Evolutionary conservation across 495 filamentous ascomycete genomes (phyloP).

Genomic region (Lasiosphaeria hispida): DNA sequence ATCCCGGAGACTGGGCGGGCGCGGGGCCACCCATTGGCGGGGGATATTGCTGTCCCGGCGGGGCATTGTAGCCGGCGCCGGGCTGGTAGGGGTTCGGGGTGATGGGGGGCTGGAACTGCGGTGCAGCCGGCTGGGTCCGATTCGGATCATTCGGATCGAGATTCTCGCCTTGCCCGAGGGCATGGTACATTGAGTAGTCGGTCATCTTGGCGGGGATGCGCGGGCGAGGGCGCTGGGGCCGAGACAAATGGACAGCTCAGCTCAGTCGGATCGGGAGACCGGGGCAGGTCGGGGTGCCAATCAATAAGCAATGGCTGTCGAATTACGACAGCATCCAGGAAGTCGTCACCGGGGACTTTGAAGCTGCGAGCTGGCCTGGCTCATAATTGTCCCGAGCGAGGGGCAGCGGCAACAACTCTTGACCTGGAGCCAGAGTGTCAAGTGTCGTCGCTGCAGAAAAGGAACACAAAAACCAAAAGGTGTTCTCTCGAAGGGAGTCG

Average conservation of each 20-base stretch:
- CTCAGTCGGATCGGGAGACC: too few species aligned
- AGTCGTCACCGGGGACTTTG: constrained; percentile 21
- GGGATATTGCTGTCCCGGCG: constrained; percentile 20
- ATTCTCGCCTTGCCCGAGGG: constrained; percentile 61
- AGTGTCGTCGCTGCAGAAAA: background rate
- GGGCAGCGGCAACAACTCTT: too few species aligned
- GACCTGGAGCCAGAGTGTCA: too few species aligned
- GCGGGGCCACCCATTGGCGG: constrained; percentile 33
- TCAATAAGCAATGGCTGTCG: background rate
- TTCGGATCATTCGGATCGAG: constrained; percentile 63
- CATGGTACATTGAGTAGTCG: constrained; percentile 75
- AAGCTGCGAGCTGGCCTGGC: constrained; percentile 6
- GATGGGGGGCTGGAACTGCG: constrained; percentile 53
- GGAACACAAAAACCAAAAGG: background rate
- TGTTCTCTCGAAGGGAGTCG: background rate
- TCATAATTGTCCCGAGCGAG: constrained; percentile 13
- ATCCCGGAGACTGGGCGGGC: constrained; percentile 32
- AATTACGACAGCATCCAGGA: background rate
- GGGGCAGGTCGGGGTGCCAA: too few species aligned
- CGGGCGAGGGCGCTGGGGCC: background rate
- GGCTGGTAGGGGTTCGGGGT: constrained; percentile 61
- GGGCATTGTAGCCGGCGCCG: constrained; percentile 44
- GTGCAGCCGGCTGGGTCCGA: constrained; percentile 55
- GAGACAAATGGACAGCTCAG: background rate
- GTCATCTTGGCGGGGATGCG: constrained; percentile 51